phyloP scores from a whole-genome alignment of 164 flowering plant species.

The Echeveria elegans region DNA sequence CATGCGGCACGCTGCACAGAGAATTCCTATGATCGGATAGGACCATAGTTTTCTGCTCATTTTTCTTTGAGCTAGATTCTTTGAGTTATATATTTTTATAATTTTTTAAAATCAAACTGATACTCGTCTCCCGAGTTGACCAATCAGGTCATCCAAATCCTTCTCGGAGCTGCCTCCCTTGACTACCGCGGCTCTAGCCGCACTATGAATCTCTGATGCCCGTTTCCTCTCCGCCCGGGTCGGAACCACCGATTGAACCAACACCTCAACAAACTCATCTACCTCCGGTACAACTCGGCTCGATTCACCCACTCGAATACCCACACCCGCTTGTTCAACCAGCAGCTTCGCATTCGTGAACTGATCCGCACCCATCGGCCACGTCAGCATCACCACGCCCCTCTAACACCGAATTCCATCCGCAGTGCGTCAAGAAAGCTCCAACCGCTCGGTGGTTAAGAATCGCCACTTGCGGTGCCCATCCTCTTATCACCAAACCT shows the following conservation, averaged over 20 bases:
- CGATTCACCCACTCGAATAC: constrained; percentile 2
- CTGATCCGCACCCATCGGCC: constrained; percentile 3
- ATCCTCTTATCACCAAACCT: constrained; percentile 2
- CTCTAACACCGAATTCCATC: constrained; percentile 4
- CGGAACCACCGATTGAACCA: neutral
- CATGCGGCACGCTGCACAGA: too few species aligned
- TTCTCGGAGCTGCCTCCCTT: neutral
- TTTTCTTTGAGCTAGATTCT: too few species aligned
- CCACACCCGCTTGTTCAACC: neutral
- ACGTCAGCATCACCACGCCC: constrained; percentile 4
- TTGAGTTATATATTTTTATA: too few species aligned
- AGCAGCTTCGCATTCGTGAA: neutral
- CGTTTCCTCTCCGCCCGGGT: constrained; percentile 6
- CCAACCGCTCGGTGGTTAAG: neutral
- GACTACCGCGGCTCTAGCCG: neutral
- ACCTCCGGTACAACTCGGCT: neutral
- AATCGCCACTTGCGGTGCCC: neutral
- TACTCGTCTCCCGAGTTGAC: neutral
- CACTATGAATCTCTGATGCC: neutral
- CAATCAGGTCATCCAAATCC: neutral
- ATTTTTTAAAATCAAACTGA: too few species aligned
- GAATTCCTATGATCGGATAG: too few species aligned
- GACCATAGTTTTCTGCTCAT: too few species aligned
- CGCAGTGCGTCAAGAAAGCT: neutral
- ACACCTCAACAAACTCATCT: neutral